A percentile compares a stretch with the other conserved stretches of the same genome.
phyloP scores from a whole-genome alignment of 768 basidiomycete genomes.

The Boletus insuetus region DNA sequence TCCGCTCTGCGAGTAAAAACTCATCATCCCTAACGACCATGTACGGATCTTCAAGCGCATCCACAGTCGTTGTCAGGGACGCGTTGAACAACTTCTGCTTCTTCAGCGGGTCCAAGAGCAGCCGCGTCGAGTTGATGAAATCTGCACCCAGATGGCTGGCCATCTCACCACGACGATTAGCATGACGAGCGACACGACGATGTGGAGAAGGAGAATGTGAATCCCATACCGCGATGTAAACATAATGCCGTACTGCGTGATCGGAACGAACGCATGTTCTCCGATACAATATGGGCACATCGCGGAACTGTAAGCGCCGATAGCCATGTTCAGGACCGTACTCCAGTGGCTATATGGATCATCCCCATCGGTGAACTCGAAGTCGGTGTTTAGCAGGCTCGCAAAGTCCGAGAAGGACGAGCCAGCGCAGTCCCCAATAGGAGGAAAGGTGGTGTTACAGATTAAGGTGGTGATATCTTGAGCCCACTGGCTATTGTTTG shows the following conservation, averaged over 20 bases:
- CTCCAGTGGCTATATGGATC: neutral
- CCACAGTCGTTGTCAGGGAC: neutral
- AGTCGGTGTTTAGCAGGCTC: neutral
- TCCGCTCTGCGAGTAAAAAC: neutral
- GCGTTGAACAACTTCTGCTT: slow-evolving; percentile 16
- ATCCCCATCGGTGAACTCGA: fast-evolving
- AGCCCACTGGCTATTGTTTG: slow-evolving; percentile 9
- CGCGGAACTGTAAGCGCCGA: slow-evolving; percentile 7
- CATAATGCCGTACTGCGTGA: neutral
- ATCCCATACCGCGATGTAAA: neutral
- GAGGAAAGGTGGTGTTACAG: neutral
- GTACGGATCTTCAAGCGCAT: neutral
- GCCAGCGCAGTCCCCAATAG: fast-evolving
- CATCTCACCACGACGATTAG: slow-evolving; percentile 4
- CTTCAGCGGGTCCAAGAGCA: slow-evolving; percentile 13
- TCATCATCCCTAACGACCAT: slow-evolving; percentile 1
- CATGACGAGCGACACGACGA: slow-evolving; percentile 8
- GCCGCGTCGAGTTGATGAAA: slow-evolving; percentile 7
- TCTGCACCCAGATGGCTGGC: slow-evolving; percentile 5
- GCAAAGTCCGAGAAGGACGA: slow-evolving; percentile 9
- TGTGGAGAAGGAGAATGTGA: slow-evolving; percentile 8
- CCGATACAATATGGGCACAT: no score
- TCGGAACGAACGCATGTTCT: no score
- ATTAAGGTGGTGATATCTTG: slow-evolving; percentile 18
- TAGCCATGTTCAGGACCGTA: neutral